Percentiles rank a stretch among this genome's conserved stretches.
These are phyloP conservation scores for Cantharellus anzutake DNA, from an alignment of 768 basidiomycete species.

Conservation along the genomic window DNA sequence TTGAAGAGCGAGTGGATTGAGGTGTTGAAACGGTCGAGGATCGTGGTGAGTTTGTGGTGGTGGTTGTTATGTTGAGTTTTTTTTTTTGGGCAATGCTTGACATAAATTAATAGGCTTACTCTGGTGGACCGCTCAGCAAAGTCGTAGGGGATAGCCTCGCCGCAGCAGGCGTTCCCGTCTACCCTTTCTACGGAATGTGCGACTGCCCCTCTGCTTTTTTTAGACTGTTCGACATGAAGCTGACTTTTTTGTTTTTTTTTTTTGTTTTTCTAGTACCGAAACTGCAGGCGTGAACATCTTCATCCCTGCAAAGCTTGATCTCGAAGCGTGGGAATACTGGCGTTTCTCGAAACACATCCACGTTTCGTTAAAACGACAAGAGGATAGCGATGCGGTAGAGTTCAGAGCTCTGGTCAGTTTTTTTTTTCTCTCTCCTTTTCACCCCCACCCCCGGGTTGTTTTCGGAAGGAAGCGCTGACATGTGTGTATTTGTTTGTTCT, in stretches of 20 bases:
- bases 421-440: background rate
- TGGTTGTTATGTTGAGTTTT: background rate
- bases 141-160: constrained; percentile 4
- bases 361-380: background rate
- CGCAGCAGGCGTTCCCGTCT: constrained; percentile 7
- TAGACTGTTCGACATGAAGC: background rate
- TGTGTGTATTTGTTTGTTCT: background rate
- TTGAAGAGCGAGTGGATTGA: constrained; percentile 2
- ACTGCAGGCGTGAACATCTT: constrained; percentile 2
- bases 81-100: background rate
- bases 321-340: constrained; percentile 2
- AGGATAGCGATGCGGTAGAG: background rate
- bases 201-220: background rate
- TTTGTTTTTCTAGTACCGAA: background rate
- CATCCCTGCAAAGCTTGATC: background rate
- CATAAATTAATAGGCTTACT: constrained; percentile 4
- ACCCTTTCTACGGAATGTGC: constrained; percentile 3
- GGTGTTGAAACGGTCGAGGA: constrained; percentile 2
- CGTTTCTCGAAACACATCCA: background rate
- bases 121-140: constrained; percentile 8
- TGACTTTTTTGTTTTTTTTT: background rate
- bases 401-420: background rate
- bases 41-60: constrained; percentile 5
- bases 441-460: background rate
- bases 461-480: background rate